Conservation (phyloP, 1,139 yeast species). For the Taiozyma sp. region DNA sequence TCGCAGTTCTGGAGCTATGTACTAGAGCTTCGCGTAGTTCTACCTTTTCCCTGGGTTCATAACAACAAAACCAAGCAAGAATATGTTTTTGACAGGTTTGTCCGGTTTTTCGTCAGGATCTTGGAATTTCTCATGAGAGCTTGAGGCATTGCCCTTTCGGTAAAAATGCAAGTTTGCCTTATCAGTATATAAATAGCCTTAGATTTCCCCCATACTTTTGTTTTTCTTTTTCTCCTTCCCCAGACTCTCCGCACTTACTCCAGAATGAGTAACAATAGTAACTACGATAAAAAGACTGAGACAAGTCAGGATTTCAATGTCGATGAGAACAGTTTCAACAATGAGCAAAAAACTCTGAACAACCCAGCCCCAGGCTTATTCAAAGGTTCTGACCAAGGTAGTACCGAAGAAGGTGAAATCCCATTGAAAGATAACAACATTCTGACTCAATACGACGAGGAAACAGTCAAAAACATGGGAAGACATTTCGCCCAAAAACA, state of each 20-base stretch:
- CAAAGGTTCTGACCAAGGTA: neutral
- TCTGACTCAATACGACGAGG: constrained; percentile 55
- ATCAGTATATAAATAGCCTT: neutral
- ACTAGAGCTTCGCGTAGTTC: neutral
- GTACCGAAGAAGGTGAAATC: neutral
- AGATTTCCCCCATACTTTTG: neutral
- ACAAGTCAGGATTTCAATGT: neutral
- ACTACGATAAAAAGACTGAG: neutral
- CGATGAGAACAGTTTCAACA: neutral
- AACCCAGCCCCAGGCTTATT: neutral
- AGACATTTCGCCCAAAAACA: constrained; percentile 59
- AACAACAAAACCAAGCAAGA: neutral
- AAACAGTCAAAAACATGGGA: constrained; percentile 70
- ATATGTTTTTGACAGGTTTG: neutral
- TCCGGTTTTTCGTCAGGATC: neutral
- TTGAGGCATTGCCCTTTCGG: neutral
- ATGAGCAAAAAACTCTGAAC: neutral
- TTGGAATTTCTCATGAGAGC: neutral
- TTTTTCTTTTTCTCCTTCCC: neutral
- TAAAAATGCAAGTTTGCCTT: neutral
- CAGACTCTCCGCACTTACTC: neutral
- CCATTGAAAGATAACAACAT: constrained; percentile 26
- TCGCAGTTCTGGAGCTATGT: neutral
- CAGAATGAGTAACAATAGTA: neutral
- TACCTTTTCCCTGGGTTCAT: neutral